Percentiles rank a stretch among this genome's conserved stretches.
phyloP scores from a whole-genome alignment of 1,284 basidiomycete genomes.

The Flammula alnicola region DNA sequence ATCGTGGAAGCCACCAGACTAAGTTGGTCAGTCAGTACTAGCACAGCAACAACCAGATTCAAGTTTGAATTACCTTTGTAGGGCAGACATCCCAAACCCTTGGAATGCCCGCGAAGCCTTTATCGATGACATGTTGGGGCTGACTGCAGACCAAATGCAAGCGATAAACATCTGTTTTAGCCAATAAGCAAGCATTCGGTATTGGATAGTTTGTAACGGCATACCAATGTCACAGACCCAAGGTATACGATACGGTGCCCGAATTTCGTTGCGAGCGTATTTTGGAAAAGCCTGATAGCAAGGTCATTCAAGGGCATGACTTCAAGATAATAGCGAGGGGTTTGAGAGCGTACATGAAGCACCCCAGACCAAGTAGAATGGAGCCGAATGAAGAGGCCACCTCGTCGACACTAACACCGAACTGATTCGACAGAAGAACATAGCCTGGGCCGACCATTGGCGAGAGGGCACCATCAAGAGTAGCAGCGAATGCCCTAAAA shows the following conservation, averaged over 20 bases:
- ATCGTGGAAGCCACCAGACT: conserved; percentile 48
- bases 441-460: conserved; percentile 49
- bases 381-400: conserved; percentile 45
- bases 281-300: conserved; percentile 41
- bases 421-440: conserved; percentile 42
- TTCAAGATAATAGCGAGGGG: not conserved
- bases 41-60: not conserved
- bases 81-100: conserved; percentile 49
- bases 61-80: conserved; percentile 38
- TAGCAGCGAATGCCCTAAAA: conserved; percentile 42
- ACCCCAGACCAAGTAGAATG: conserved; percentile 43
- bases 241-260: conserved; percentile 50
- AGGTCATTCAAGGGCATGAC: not conserved
- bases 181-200: not conserved
- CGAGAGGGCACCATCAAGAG: conserved; percentile 48
- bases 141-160: conserved; percentile 49
- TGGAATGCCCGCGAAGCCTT: conserved; percentile 47
- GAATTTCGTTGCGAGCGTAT: conserved; percentile 47
- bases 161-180: conserved; percentile 45
- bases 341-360: conserved; percentile 39
- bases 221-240: conserved; percentile 41
- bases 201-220: not conserved
- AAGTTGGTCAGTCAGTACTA: not conserved
- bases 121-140: conserved; percentile 45
- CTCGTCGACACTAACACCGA: conserved; percentile 43